Conservation (phyloP, 2,329 filamentous ascomycete genomes). For the Diaporthe ilicicola region DNA sequence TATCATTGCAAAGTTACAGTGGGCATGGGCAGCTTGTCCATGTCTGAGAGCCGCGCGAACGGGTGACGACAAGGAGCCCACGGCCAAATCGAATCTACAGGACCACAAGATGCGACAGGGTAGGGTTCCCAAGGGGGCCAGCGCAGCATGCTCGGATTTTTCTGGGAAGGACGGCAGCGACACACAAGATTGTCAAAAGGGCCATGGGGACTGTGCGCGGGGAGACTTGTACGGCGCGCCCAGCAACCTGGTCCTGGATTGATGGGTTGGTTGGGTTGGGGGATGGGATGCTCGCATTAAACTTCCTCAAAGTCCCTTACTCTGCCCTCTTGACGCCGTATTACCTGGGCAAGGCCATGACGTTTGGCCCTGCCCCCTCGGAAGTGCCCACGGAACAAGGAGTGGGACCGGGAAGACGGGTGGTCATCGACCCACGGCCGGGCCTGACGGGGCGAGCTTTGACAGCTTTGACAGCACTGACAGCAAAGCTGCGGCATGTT, state of each 20-base stretch:
- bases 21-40: conserved; percentile 17
- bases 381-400: neutral
- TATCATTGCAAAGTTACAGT: conserved; percentile 25
- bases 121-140: neutral
- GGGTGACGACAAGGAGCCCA: conserved; percentile 20
- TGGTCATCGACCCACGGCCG: conserved; percentile 16
- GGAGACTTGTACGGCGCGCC: conserved; percentile 5
- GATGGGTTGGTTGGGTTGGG: neutral
- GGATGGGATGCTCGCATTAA: conserved; percentile 3
- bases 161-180: neutral
- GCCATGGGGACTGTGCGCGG: conserved; percentile 19
- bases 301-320: neutral
- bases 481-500: conserved; percentile 9
- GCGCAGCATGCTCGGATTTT: neutral
- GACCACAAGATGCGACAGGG: conserved; percentile 7
- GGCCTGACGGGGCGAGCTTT: neutral
- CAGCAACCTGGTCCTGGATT: conserved; percentile 8
- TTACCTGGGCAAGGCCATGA: neutral
- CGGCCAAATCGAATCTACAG: conserved; percentile 7
- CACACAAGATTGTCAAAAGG: conserved; percentile 17
- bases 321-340: neutral
- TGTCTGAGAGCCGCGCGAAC: conserved; percentile 18
- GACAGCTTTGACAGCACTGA: conserved; percentile 23
- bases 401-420: conserved; percentile 5
- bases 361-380: neutral